phyloP scores from a whole-genome alignment of 352 stramenopile genomes.

The Salisapilia sapeloensis region DNA sequence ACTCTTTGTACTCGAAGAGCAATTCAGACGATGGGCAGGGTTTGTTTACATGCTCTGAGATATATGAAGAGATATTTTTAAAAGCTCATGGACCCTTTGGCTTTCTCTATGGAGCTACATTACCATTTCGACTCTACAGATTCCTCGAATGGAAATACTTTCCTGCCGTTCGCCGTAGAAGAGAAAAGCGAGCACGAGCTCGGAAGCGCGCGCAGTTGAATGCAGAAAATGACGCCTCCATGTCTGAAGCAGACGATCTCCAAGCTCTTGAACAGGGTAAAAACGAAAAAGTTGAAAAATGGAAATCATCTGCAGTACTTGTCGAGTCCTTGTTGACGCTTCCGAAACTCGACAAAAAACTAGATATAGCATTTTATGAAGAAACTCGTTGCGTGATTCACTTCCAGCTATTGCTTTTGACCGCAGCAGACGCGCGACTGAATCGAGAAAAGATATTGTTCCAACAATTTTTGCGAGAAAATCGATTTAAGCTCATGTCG shows the following conservation, averaged over 20 bases:
- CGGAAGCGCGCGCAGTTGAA: background rate
- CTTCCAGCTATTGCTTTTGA: slow-evolving; percentile 82
- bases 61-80: slow-evolving; percentile 22
- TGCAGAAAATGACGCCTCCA: slow-evolving; percentile 1
- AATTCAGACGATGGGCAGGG: slow-evolving; percentile 18
- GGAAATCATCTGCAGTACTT: slow-evolving; percentile 15
- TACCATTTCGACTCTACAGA: slow-evolving; percentile 19
- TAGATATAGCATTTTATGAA: slow-evolving; percentile 71
- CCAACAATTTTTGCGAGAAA: slow-evolving; percentile 87
- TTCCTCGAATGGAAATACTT: slow-evolving; percentile 41
- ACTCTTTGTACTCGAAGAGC: slow-evolving; percentile 20
- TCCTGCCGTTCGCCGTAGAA: slow-evolving; percentile 3
- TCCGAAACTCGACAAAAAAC: slow-evolving; percentile 45
- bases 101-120: slow-evolving; percentile 38
- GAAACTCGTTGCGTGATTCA: slow-evolving; percentile 85
- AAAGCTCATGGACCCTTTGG: slow-evolving; percentile 33
- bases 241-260: slow-evolving; percentile 2
- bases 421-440: slow-evolving; percentile 72
- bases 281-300: background rate
- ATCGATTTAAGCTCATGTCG: slow-evolving; percentile 88
- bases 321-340: slow-evolving; percentile 44
- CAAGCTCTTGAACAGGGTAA: slow-evolving; percentile 4
- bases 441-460: slow-evolving; percentile 85
- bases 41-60: slow-evolving; percentile 21
- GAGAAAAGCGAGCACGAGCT: background rate